These are phyloP conservation scores for Astragalus glycyphyllos DNA, from an alignment of 306 rosid species.

Conservation along the genomic window DNA sequence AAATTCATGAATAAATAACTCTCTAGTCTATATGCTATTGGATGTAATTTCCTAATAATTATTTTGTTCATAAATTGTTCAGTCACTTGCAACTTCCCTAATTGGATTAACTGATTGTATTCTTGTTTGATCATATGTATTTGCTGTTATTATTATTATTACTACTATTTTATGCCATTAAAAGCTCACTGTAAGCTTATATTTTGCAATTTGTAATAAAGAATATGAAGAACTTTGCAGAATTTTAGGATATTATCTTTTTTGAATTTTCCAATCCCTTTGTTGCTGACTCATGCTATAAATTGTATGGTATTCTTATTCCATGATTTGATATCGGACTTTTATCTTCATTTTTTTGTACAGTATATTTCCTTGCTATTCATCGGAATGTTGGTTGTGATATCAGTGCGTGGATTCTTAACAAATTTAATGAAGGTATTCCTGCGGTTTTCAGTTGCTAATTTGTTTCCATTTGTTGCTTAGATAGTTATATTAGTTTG, in stretches of 20 bases:
- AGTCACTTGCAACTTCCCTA: background rate
- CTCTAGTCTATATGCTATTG: background rate
- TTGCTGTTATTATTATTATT: background rate
- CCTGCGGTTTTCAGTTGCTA: slow-evolving; percentile 36
- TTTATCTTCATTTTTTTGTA: slow-evolving; percentile 34
- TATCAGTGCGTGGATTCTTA: slow-evolving; percentile 95
- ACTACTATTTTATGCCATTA: background rate
- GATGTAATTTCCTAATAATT: slow-evolving; percentile 18
- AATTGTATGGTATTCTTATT: slow-evolving; percentile 4
- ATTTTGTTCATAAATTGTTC: background rate
- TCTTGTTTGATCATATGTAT: background rate
- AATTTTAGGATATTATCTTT: slow-evolving; percentile 10
- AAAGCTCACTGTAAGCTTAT: background rate
- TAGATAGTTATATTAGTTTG: slow-evolving; percentile 15
- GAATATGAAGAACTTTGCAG: slow-evolving; percentile 21
- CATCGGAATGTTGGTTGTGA: slow-evolving; percentile 91
- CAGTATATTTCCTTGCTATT: slow-evolving; percentile 93
- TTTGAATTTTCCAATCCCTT: slow-evolving; percentile 1
- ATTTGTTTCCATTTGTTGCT: slow-evolving; percentile 31
- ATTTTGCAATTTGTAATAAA: slow-evolving; percentile 11
- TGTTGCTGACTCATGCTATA: slow-evolving; percentile 26
- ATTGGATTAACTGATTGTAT: slow-evolving; percentile 18
- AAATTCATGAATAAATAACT: slow-evolving; percentile 15
- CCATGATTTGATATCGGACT: slow-evolving; percentile 31
- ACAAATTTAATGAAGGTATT: slow-evolving; percentile 98